Base-by-base conservation (phyloP, 2,329 filamentous ascomycete species). In the Chaetomium globosum region DNA sequence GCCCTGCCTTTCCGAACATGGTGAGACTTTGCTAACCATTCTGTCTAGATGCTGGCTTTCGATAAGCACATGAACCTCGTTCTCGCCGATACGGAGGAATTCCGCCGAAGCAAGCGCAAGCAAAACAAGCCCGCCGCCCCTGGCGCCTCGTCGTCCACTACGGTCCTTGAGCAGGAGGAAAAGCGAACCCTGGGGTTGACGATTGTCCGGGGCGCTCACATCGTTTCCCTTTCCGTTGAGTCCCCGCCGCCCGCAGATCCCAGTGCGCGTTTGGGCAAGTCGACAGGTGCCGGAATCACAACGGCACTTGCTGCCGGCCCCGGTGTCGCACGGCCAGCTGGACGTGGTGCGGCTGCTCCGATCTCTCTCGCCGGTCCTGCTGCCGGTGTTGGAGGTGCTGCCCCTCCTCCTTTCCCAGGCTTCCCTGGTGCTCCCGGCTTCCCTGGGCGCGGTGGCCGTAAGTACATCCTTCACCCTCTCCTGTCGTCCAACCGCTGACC, bases 1-100 rank as follows among this genome's bases (percentile, higher is more conserved):
- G 16, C 23, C 12, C 26, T 6, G 8, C 23, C 43, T 43, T 9
- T 36, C 4, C 6, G n/a, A 39, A 5, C 12, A 7, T 13, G 26
- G 31, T 28, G n/a, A 2, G 48, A 12, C 5, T 31, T 31, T 39
- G 30, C 62, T 68, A n/a, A 68, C 53, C 10, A 16, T 2, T 26
- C 23, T 8, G 93, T 68, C 93, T 46, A 98, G 79, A 97, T 99
- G 92, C 87, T 99, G 72, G 95, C 95, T 62, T 99, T 98, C 75
- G 95, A 99, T 80, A 98, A 98, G 93, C 95, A 99, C 80, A 99
- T 99, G 95, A 99, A 99, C 79, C 87, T 99, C 71, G 95, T 99
- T 68, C 90, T 99, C 69, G 95, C 94, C 80, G 95, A 99, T 76
- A 98, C 95, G 72, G 95, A 99, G 85, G 94, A 98, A 79, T 97